A percentile compares a stretch with the other conserved stretches of the same genome.
Conservation (phyloP, 306 rosid species). For the Cicer cuneatum region DNA sequence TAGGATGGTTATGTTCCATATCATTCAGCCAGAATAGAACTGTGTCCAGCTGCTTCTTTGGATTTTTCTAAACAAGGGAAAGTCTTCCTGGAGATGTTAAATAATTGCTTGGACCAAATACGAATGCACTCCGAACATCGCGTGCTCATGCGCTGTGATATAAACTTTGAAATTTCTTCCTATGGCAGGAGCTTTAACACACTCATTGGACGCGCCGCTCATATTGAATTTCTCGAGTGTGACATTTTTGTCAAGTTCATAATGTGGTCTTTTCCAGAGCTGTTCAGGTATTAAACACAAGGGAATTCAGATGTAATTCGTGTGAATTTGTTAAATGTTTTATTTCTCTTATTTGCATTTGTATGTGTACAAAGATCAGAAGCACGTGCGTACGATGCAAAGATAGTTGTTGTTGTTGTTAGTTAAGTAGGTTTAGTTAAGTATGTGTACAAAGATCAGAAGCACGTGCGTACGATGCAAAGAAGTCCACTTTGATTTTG, state of each 20-base stretch:
- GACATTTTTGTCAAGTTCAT: constrained; percentile 83
- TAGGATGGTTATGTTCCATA: constrained; percentile 99
- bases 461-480: constrained; percentile 8
- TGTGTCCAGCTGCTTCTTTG: constrained; percentile 74
- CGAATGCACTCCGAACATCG: constrained; percentile 56
- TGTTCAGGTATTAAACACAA: constrained; percentile 57
- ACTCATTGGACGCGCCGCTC: constrained; percentile 91
- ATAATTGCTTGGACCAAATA: constrained; percentile 85
- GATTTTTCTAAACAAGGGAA: constrained; percentile 81
- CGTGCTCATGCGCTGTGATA: constrained; percentile 83
- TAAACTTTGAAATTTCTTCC: constrained; percentile 80
- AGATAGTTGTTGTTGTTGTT: too few relatives aligned
- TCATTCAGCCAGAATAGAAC: constrained; percentile 96
- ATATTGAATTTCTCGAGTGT: constrained; percentile 87
- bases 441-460: constrained; percentile 34
- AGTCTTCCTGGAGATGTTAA: constrained; percentile 82
- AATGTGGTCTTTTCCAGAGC: constrained; percentile 97
- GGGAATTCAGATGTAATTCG: neutral
- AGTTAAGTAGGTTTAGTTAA: constrained; percentile 34
- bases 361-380: constrained; percentile 34
- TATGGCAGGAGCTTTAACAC: constrained; percentile 86
- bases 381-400: constrained; percentile 8
- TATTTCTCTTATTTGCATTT: constrained; percentile 19
- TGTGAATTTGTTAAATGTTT: neutral
- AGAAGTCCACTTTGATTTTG: too few relatives aligned